Conservation (phyloP, 1,139 yeast genomes). For the Candida freyschussii region DNA sequence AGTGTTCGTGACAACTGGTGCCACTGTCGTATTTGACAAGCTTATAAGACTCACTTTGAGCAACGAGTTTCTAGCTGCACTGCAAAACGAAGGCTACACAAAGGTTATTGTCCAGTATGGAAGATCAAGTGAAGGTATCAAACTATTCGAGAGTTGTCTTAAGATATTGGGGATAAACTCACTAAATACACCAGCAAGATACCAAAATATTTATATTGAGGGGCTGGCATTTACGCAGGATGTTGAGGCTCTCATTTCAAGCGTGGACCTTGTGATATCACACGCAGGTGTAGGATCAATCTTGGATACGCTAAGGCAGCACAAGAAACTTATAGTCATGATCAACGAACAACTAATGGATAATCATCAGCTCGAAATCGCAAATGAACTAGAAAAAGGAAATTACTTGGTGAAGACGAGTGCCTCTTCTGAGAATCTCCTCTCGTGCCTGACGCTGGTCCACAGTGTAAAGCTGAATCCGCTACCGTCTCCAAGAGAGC, state of each 20-base stretch:
- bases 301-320: conserved; percentile 60
- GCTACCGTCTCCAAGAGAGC: conserved; percentile 15
- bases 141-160: conserved; percentile 18
- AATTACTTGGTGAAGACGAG: conserved; percentile 29
- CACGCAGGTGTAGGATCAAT: conserved; percentile 97
- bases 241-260: conserved; percentile 35
- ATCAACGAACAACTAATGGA: conserved; percentile 71
- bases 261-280: conserved; percentile 60
- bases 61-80: conserved; percentile 32
- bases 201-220: conserved; percentile 26
- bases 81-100: conserved; percentile 34
- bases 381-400: conserved; percentile 44
- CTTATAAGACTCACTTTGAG: conserved; percentile 43
- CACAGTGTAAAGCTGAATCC: conserved; percentile 2
- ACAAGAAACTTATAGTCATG: conserved; percentile 61
- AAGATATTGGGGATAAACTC: conserved; percentile 1
- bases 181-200: conserved; percentile 3
- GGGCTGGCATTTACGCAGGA: conserved; percentile 47
- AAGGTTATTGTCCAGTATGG: conserved; percentile 69
- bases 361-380: conserved; percentile 82
- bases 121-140: conserved; percentile 34
- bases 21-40: conserved; percentile 69
- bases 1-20: conserved; percentile 71
- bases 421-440: conserved; percentile 6
- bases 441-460: conserved; percentile 4